phyloP scores from a whole-genome alignment of 2,329 filamentous ascomycete species.

The Colletotrichum sp. region DNA sequence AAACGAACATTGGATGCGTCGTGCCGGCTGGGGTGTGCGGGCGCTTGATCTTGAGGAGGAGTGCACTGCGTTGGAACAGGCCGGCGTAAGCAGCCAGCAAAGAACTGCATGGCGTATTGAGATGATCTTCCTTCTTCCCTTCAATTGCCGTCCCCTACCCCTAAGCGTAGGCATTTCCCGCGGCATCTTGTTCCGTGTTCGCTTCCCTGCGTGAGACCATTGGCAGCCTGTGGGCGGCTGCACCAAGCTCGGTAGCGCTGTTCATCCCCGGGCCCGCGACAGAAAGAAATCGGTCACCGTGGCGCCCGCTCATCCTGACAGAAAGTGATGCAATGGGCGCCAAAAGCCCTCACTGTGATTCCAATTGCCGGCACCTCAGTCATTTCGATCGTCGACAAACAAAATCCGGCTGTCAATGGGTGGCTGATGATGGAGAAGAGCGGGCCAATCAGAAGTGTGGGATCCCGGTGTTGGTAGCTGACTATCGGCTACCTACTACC shows the following conservation, averaged over 20 bases:
- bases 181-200: not conserved
- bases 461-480: not conserved
- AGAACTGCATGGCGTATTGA: too few relatives aligned
- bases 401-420: not conserved
- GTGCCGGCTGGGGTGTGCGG: too few relatives aligned
- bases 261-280: not conserved
- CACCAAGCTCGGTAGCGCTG: not conserved
- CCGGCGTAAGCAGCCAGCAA: too few relatives aligned
- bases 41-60: too few relatives aligned
- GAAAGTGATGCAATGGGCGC: too few relatives aligned
- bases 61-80: too few relatives aligned
- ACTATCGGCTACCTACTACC: not conserved
- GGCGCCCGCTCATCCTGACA: too few relatives aligned
- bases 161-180: not conserved
- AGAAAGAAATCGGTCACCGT: not conserved
- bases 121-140: not conserved
- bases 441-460: not conserved
- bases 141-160: not conserved
- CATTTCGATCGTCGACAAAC: not conserved
- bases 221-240: not conserved
- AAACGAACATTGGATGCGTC: too few relatives aligned
- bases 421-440: not conserved
- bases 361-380: not conserved
- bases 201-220: not conserved
- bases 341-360: not conserved